Evolutionary conservation across 192 early-diverging fungal genomes (phyloP).

Genomic region (Kickxella alabastrina): DNA sequence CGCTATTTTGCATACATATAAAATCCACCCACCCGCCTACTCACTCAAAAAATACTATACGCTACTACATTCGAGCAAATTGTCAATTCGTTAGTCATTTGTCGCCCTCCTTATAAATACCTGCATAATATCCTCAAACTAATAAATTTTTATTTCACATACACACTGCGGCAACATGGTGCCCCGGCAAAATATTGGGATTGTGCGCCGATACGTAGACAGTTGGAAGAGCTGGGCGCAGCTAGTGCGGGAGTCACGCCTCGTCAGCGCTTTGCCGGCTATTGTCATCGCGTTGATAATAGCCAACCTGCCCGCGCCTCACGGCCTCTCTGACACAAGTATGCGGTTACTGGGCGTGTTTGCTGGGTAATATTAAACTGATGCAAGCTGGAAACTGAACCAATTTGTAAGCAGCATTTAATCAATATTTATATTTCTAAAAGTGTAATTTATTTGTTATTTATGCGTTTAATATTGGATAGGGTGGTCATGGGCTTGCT

Average conservation of each 20-base stretch:
- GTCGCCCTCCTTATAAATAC: neutral
- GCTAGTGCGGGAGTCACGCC: conserved; percentile 13
- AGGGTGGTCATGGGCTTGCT: conserved; percentile 56
- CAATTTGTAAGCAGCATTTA: neutral
- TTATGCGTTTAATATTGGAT: neutral
- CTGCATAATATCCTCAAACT: no score
- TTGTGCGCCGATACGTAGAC: conserved; percentile 12
- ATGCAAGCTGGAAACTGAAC: neutral
- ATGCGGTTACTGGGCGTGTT: conserved; percentile 50
- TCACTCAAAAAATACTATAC: no score
- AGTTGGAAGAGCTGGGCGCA: conserved; percentile 38
- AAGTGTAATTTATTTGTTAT: neutral
- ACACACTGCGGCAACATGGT: neutral
- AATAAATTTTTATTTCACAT: neutral
- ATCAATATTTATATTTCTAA: neutral
- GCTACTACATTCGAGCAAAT: no score
- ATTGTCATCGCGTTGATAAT: conserved; percentile 22
- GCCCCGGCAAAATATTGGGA: neutral
- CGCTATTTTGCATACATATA: no score
- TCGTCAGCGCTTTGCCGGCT: conserved; percentile 35
- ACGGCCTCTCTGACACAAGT: conserved; percentile 23
- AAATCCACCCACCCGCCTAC: no score
- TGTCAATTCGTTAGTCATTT: no score
- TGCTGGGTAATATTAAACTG: conserved; percentile 13
- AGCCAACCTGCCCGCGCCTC: conserved; percentile 32